Evolutionary conservation across 2,329 filamentous ascomycete genomes (phyloP), one percentile per base, ranked within the genome.

Genomic region (Fusarium tanahbumbuense): DNA sequence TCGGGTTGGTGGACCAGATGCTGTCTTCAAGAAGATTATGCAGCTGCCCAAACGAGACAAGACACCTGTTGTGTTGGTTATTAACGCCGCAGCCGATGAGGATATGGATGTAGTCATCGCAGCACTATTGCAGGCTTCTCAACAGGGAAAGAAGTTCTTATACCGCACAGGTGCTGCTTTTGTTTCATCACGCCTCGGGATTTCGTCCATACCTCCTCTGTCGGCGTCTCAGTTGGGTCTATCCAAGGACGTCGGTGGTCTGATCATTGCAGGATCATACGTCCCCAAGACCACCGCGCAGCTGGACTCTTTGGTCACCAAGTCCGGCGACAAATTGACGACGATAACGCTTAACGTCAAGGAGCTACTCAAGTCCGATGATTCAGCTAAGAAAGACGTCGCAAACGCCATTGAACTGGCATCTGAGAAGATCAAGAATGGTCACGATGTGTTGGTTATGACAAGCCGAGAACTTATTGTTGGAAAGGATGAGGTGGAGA

Each of bases 281-380:
- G 86, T 89, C 0, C 86, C 86, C 5, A 89, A 88, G 67, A 89
- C 87, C 1, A 89, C 87, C 0, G 82, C 84, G 0, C 87, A 89
- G 58, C 75, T 88, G 1, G 81, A 83, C 27, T 75, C 77, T 4
- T 71, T 88, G 11, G 76, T 78, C 0, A 73, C 79, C 3, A 75
- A 76, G 18, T 80, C 82, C 1, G 81, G 80, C 1, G 63, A 75
- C 0, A 76, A 80, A n/a, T 75, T 88, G 1, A 81, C 78, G 1
- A 82, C 80, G 0, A 80, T 88, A 28, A 80, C 83, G 13, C 76
- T 88, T 3, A 77, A 85, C 16, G 86, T 88, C 0, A 79, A 80
- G 6, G 80, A 82, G 13, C 76, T 88, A 1, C 80, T 88, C 2
- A 64, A 80, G 15, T 82, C 81, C 1, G 68, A 76, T 1, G 74